These are phyloP conservation scores for Ophiocordyceps camponoti-rufipedis DNA, from an alignment of 2,329 filamentous ascomycete species.

Conservation along the genomic window DNA sequence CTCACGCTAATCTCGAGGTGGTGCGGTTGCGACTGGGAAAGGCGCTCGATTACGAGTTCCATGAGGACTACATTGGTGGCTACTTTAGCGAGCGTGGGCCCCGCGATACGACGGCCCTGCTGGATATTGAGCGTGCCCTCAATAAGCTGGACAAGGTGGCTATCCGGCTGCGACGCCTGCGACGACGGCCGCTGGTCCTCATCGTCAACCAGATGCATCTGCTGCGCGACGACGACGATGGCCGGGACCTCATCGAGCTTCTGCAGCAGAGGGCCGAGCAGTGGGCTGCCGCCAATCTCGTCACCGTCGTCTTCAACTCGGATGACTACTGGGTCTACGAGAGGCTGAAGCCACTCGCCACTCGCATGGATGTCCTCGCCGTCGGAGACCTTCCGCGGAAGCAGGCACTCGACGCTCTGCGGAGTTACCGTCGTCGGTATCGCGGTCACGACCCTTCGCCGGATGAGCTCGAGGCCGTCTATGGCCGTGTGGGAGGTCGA, in stretches of 20 bases:
- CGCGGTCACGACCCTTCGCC: constrained; percentile 40
- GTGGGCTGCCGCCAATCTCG: constrained; percentile 83
- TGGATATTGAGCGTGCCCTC: constrained; percentile 91
- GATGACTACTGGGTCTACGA: constrained; percentile 99
- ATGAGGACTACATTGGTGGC: constrained; percentile 93
- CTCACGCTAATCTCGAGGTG: constrained; percentile 86
- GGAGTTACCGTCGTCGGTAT: constrained; percentile 66
- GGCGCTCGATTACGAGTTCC: constrained; percentile 87
- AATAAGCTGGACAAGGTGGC: constrained; percentile 98
- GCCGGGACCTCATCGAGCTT: constrained; percentile 82
- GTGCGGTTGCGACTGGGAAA: constrained; percentile 87
- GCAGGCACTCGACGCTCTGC: constrained; percentile 59
- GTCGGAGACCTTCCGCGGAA: constrained; percentile 67
- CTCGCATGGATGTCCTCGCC: constrained; percentile 83
- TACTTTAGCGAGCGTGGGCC: constrained; percentile 91
- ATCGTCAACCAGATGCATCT: constrained; percentile 93
- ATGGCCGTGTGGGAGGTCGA: constrained; percentile 72
- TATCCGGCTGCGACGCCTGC: constrained; percentile 42
- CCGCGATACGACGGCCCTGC: constrained; percentile 72
- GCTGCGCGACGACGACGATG: constrained; percentile 77
- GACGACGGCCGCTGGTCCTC: constrained; percentile 59
- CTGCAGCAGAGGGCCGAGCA: constrained; percentile 91
- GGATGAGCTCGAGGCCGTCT: constrained; percentile 54
- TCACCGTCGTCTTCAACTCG: constrained; percentile 85
- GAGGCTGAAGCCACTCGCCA: constrained; percentile 76